Base-by-base conservation (phyloP, 2,329 filamentous ascomycete genomes). In the Talaromyces atroroseus region DNA sequence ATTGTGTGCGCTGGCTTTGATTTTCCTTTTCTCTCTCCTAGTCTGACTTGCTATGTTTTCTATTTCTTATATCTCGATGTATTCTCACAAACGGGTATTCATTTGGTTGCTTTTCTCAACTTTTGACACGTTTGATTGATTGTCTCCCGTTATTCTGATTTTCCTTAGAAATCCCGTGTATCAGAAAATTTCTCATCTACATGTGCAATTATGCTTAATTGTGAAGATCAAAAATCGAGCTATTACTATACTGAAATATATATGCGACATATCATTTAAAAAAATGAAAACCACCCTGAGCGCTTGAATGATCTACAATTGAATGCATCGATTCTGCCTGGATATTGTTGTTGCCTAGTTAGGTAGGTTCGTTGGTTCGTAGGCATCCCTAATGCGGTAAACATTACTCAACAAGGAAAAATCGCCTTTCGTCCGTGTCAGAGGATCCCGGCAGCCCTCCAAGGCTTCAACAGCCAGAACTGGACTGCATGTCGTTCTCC, bases 381-480 rank as follows among this genome's bases (percentile, higher is more conserved):
- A 3, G 32, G 8, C 8, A 16, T 36, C 32, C 55, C 54, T 2
- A 34, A 48, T 57, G 32, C 45, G 55, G 55, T 53, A 57, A 57
- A 20, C 32, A 46, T 57, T 57, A 57, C 55, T 57, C 20, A 32
- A 57, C 24, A 38, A 16, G 55, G 49, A 57, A 57, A 49, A n/a
- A n/a, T 48, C 36, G 20, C 32, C 32, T n/a, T 18, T 34, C 36
- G n/a, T 40, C n/a, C 36, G 36, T 14, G 36, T 18, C 36, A 40
- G 36, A 18, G n/a, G 36, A 40, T 40, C 36, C 18, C 16, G 8
- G 36, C 10, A 18, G 36, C 36, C 36, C 36, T 40, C 18, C 36
- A 38, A 12, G 3, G 34, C 26, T 38, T 12, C 5, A 5, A 38
- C 11, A 5, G 34, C 34, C 5, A 29, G 26, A 29, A 29, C 26